Evolutionary conservation across 129 eudicot genomes (phyloP).

Genomic region (Lactuca saligna): DNA sequence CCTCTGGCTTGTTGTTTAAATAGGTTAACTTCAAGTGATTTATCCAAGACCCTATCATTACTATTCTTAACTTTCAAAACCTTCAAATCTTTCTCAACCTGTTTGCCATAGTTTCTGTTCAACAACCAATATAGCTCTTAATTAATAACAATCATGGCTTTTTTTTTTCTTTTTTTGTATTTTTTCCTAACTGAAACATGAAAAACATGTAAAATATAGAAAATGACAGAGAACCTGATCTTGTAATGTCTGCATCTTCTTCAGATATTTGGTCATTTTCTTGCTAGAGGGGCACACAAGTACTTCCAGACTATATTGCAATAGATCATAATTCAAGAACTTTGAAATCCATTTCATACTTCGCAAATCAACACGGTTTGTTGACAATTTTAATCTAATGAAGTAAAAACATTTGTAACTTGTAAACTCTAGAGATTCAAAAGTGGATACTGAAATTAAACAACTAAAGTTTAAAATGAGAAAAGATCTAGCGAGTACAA

Average conservation of each 20-base stretch:
- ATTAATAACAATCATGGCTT: not conserved
- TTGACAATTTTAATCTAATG: not conserved
- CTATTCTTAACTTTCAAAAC: slow-evolving; percentile 57
- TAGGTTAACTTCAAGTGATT: slow-evolving; percentile 76
- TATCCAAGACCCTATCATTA: slow-evolving; percentile 57
- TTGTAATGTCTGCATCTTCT: slow-evolving; percentile 75
- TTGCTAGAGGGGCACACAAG: slow-evolving; percentile 24
- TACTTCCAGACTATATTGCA: no score
- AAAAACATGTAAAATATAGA: not conserved
- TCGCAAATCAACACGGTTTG: not conserved
- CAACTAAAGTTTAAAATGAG: slow-evolving; percentile 1
- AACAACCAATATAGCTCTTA: no score
- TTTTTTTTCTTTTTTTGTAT: no score
- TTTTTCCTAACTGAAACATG: no score
- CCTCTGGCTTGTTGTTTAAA: slow-evolving; percentile 84
- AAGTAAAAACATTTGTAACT: no score
- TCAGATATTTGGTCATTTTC: slow-evolving; percentile 62
- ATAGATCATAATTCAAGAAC: slow-evolving; percentile 38
- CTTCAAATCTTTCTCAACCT: slow-evolving; percentile 84
- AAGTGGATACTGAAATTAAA: slow-evolving; percentile 20
- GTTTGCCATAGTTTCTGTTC: slow-evolving; percentile 48
- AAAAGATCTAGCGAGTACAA: slow-evolving; percentile 72
- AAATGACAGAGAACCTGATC: slow-evolving; percentile 61
- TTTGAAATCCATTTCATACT: slow-evolving; percentile 47
- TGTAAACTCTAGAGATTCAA: no score